Percentiles rank a stretch among this genome's conserved stretches.
Conservation (phyloP, 176 grass and related monocot species). For the Eremochloa ophiuroides region DNA sequence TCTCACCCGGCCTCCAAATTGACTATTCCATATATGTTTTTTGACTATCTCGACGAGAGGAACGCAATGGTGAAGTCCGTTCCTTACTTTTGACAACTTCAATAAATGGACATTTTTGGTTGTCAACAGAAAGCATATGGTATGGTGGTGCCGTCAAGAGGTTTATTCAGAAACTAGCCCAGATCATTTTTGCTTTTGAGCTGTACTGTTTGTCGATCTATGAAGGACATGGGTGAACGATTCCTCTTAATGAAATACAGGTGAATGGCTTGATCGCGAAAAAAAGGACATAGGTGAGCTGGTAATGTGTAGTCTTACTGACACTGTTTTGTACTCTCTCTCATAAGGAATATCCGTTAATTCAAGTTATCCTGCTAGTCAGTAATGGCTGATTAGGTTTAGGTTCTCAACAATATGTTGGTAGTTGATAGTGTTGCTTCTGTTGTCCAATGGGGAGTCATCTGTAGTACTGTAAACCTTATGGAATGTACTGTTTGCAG, state of each 20-base stretch:
- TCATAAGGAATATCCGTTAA: neutral
- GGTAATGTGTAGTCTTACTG: conserved; percentile 8
- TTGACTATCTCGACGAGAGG: too few relatives aligned
- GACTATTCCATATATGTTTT: too few relatives aligned
- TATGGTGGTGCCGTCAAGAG: neutral
- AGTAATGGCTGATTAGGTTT: neutral
- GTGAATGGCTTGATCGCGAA: too few relatives aligned
- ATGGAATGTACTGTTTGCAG: neutral
- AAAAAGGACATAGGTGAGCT: neutral
- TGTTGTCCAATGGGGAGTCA: neutral
- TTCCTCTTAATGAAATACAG: too few relatives aligned
- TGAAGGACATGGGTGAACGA: too few relatives aligned
- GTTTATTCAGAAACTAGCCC: neutral
- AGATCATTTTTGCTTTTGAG: neutral
- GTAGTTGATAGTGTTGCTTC: neutral
- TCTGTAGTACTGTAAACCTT: neutral
- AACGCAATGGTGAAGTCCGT: too few relatives aligned
- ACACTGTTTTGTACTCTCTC: neutral
- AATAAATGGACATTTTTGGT: too few relatives aligned
- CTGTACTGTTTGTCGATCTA: too few relatives aligned
- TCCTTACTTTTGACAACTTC: too few relatives aligned
- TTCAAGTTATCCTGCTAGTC: neutral
- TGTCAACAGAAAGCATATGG: neutral
- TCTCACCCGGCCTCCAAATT: too few relatives aligned
- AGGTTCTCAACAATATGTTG: neutral